Conservation (phyloP, 768 basidiomycete genomes). For the Podaxis sp. region DNA sequence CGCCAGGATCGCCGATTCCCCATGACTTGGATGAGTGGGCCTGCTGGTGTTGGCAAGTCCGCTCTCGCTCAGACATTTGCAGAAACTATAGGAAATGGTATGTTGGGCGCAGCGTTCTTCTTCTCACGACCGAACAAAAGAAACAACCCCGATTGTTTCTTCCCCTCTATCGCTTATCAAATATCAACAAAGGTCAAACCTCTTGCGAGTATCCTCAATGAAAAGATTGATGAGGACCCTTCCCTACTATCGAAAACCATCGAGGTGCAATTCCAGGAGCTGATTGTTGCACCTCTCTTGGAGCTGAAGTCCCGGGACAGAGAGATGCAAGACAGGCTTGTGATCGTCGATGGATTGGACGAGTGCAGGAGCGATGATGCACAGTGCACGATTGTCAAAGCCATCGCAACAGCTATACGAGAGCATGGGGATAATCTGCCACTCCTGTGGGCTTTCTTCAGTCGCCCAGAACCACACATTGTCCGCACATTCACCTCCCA, state of each 20-base stretch:
- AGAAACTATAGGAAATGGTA: neutral
- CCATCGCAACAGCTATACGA: neutral
- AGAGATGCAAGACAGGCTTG: neutral
- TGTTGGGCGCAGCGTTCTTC: constrained; percentile 13
- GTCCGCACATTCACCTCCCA: neutral
- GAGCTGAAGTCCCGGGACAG: neutral
- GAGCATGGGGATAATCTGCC: neutral
- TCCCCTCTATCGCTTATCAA: constrained; percentile 6
- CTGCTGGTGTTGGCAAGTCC: constrained; percentile 9
- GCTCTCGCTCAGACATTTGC: constrained; percentile 3
- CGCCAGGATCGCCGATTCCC: neutral
- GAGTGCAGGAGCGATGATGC: neutral
- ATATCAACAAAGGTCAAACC: neutral
- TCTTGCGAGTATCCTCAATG: neutral
- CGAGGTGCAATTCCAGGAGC: constrained; percentile 7
- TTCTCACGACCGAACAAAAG: neutral
- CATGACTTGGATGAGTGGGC: constrained; percentile 4
- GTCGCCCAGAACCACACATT: constrained; percentile 1
- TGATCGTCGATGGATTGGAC: constrained; percentile 4
- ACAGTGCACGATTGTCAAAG: neutral
- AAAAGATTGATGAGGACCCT: neutral
- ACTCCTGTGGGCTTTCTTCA: constrained; percentile 3
- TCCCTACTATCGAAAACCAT: neutral
- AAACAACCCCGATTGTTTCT: neutral
- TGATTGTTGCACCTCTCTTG: constrained; percentile 4